Conservation (phyloP, 805 yeast genomes). For the Novakomyces olei region DNA sequence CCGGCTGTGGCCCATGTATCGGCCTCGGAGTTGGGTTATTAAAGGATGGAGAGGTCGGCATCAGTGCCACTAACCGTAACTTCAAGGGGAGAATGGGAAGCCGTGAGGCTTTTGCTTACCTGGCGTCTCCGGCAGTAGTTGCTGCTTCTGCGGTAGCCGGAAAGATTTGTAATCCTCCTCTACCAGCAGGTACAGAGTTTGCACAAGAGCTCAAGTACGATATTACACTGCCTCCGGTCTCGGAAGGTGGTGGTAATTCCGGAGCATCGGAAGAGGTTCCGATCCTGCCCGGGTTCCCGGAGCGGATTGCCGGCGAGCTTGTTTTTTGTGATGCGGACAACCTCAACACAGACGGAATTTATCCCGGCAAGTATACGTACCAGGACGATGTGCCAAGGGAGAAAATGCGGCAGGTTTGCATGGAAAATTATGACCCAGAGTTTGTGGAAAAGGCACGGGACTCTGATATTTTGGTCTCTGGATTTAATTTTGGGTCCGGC, state of each 20-base stretch:
- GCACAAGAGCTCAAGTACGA: slow-evolving; percentile 44
- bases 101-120: slow-evolving; percentile 81
- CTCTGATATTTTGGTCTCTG: slow-evolving; percentile 77
- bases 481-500: slow-evolving; percentile 73
- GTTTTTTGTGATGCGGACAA: slow-evolving; percentile 87
- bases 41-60: slow-evolving; percentile 92
- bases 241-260: slow-evolving; percentile 13
- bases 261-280: slow-evolving; percentile 31
- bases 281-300: slow-evolving; percentile 79
- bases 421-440: slow-evolving; percentile 93
- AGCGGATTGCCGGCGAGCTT: slow-evolving; percentile 68
- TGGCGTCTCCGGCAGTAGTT: slow-evolving; percentile 94
- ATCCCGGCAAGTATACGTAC: slow-evolving; percentile 96
- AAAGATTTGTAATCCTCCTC: slow-evolving; percentile 74
- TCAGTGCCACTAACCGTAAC: slow-evolving; percentile 93
- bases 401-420: slow-evolving; percentile 96
- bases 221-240: slow-evolving; percentile 14
- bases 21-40: slow-evolving; percentile 88
- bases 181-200: too few species aligned
- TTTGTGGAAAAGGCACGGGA: slow-evolving; percentile 61
- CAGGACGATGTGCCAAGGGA: slow-evolving; percentile 91
- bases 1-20: slow-evolving; percentile 99
- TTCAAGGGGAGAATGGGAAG: slow-evolving; percentile 99
- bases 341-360: slow-evolving; percentile 85
- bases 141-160: slow-evolving; percentile 97